These are phyloP conservation scores for Bremia lactucae DNA, from an alignment of 352 stramenopile species.

Conservation along the genomic window DNA sequence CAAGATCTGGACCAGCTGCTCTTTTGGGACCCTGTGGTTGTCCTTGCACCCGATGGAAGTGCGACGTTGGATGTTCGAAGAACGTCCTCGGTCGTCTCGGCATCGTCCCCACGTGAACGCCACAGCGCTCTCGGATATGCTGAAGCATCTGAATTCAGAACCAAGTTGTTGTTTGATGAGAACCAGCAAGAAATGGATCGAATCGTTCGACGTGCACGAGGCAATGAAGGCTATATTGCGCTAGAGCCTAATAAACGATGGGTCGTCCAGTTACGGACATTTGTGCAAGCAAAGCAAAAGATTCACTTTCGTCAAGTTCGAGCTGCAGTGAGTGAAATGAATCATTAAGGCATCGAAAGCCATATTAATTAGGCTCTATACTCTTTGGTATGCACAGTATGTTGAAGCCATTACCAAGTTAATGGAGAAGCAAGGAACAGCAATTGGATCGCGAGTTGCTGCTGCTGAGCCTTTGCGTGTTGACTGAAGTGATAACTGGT, in stretches of 20 bases:
- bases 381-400: slow-evolving; percentile 23
- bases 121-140: slow-evolving; percentile 4
- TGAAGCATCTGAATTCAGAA: slow-evolving; percentile 5
- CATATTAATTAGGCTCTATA: too few species aligned
- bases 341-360: background rate
- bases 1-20: slow-evolving; percentile 56
- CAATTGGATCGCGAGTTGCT: slow-evolving; percentile 16
- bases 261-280: slow-evolving; percentile 46
- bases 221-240: slow-evolving; percentile 39
- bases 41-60: slow-evolving; percentile 15
- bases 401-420: slow-evolving; percentile 59
- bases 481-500: slow-evolving; percentile 7
- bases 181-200: slow-evolving; percentile 38
- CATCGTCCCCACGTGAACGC: slow-evolving; percentile 15
- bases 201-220: slow-evolving; percentile 36
- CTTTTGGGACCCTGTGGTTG: slow-evolving; percentile 27
- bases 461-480: slow-evolving; percentile 11
- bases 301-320: slow-evolving; percentile 39
- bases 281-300: slow-evolving; percentile 37
- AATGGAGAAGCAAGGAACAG: slow-evolving; percentile 37
- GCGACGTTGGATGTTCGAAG: slow-evolving; percentile 12
- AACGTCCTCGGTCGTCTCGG: slow-evolving; percentile 19
- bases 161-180: slow-evolving; percentile 36
- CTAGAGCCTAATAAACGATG: slow-evolving; percentile 35
- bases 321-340: slow-evolving; percentile 19